Base-by-base conservation (phyloP, 768 basidiomycete genomes). In the Boletus pseudopeckii region DNA sequence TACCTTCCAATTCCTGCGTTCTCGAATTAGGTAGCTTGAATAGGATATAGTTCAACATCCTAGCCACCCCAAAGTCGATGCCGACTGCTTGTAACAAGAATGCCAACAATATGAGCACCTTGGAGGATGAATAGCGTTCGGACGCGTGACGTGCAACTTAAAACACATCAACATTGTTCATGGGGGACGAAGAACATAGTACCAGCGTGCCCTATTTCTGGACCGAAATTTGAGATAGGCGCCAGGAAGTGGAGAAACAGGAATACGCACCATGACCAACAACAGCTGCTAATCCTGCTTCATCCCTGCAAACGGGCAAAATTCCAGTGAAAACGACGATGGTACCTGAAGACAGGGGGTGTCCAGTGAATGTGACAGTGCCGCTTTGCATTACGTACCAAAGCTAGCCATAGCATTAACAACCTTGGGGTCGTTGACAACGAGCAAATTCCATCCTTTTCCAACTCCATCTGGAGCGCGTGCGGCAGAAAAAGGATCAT, bases 271-370 rank as follows among this genome's bases (percentile, higher is more conserved):
- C 92, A 67, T 97, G 94, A 1, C 89, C 82, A 3, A 98, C 71
- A 1, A 97, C 86, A 17, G 86, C 85, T 1, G 94, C 90, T 0
- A 98, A 73, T 0, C 91, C 92, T 61, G 88, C 80, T 59, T 93
- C 90, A 56, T 92, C 84, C 55, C 73, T 74, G 43, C 84, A 85
- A 7, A 94, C 72, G 0, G 89, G 90, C 4, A 97, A 68, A 34
- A 97, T 91, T 0, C 94, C 94, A 0, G 92, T 93, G 64, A 90
- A 96, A 10, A 98, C 89, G 32, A 93, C 79, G 49, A 97, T 85
- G 46, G 85, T 78, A 1, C 87, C 88, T 84, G 28, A 9, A 41
- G 55, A 37, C 26, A 32, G 34, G 24, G n/a, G 30, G 33, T 41
- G 5, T 13, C 45, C 14, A 20, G 40, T 14, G 20, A 13, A 39